Conservation (phyloP, 1,284 basidiomycete genomes). For the Mrakiaceae sp. region DNA sequence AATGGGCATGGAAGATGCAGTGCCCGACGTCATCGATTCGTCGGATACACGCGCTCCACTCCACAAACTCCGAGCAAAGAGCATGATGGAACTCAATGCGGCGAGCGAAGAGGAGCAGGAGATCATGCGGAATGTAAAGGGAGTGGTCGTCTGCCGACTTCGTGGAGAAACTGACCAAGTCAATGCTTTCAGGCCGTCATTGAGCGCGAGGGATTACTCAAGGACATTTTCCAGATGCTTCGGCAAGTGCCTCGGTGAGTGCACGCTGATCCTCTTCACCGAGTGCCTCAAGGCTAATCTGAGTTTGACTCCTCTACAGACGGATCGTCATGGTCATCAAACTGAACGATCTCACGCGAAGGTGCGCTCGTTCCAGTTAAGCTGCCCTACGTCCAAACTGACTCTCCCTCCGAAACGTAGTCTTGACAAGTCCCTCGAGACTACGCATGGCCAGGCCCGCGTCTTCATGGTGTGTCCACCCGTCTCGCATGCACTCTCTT, state of each 20-base stretch:
- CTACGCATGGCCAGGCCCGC: conserved; percentile 8
- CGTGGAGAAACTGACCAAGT: too few relatives aligned
- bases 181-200: conserved; percentile 46
- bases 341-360: conserved; percentile 61
- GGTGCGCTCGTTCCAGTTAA: background rate
- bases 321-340: conserved; percentile 73
- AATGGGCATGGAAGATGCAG: conserved; percentile 31
- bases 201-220: conserved; percentile 63
- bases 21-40: too few relatives aligned
- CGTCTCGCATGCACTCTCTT: background rate
- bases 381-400: background rate
- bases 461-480: background rate
- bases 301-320: background rate
- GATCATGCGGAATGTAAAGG: conserved; percentile 49
- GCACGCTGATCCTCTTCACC: background rate
- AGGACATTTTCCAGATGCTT: conserved; percentile 46
- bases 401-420: background rate
- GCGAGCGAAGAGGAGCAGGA: conserved; percentile 50
- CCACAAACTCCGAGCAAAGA: too few relatives aligned
- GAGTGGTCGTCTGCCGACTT: conserved; percentile 21
- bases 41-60: too few relatives aligned
- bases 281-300: too few relatives aligned
- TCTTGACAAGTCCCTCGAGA: conserved; percentile 10
- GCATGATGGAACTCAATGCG: conserved; percentile 22
- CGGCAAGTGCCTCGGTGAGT: conserved; percentile 64